Percentiles rank a stretch among this genome's conserved stretches.
Evolutionary conservation across 2,329 filamentous ascomycete genomes (phyloP).

Genomic region (Sporothrix variecibatus): DNA sequence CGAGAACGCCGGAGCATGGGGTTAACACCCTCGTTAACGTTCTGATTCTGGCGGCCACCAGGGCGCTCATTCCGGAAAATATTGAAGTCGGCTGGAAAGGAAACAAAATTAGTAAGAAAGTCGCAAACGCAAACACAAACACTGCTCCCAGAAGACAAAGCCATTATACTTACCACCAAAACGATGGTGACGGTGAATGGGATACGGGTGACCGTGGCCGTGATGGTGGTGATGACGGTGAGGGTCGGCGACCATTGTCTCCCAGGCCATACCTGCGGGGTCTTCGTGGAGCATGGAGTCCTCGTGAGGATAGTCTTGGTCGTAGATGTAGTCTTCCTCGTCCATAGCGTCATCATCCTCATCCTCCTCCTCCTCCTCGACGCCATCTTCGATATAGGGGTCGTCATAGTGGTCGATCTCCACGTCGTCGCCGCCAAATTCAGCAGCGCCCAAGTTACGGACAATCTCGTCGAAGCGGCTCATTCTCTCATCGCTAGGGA

Average conservation of each 20-base stretch:
- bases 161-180: slow-evolving; percentile 47
- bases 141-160: too few species aligned
- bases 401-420: slow-evolving; percentile 55
- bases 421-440: slow-evolving; percentile 44
- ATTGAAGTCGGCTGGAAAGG: slow-evolving; percentile 44
- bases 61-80: slow-evolving; percentile 56
- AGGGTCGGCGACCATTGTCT: slow-evolving; percentile 54
- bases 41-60: slow-evolving; percentile 45
- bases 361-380: slow-evolving; percentile 63
- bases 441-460: slow-evolving; percentile 23
- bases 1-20: slow-evolving; percentile 73
- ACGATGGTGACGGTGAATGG: slow-evolving; percentile 50
- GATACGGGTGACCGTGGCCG: slow-evolving; percentile 41
- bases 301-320: slow-evolving; percentile 57
- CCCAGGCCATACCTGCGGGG: slow-evolving; percentile 54
- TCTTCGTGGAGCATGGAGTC: slow-evolving; percentile 46
- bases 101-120: not conserved
- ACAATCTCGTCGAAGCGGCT: slow-evolving; percentile 44
- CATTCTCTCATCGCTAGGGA: slow-evolving; percentile 56
- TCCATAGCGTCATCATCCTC: slow-evolving; percentile 74
- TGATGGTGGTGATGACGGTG: slow-evolving; percentile 48
- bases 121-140: not conserved
- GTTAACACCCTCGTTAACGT: slow-evolving; percentile 79
- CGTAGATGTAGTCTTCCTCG: slow-evolving; percentile 65
- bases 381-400: slow-evolving; percentile 55